Conservation (phyloP, 768 basidiomycete species). For the Lentinula edodes region DNA sequence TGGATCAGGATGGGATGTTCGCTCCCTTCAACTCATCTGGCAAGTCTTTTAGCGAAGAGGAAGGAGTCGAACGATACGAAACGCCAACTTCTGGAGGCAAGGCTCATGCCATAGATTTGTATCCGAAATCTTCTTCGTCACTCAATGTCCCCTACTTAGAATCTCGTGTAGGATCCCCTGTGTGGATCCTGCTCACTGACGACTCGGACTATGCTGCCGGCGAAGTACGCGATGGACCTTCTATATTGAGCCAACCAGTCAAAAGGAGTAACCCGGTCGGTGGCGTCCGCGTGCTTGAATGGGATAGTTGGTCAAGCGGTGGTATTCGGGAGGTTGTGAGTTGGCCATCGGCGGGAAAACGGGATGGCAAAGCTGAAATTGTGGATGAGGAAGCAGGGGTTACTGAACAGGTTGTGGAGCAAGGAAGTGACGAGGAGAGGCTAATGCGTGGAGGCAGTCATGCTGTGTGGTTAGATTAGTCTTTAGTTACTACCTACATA, state of each 20-base stretch:
- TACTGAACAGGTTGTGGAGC: background rate
- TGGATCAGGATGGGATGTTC: constrained; percentile 35
- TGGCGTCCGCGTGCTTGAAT: constrained; percentile 43
- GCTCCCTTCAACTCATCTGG: background rate
- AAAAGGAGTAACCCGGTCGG: constrained; percentile 10
- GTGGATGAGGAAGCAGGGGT: constrained; percentile 7
- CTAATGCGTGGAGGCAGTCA: constrained; percentile 42
- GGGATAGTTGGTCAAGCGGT: constrained; percentile 38
- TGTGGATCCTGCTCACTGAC: constrained; percentile 48
- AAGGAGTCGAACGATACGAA: constrained; percentile 28
- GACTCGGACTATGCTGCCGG: constrained; percentile 30
- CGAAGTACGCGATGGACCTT: constrained; percentile 13
- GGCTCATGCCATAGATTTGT: constrained; percentile 45
- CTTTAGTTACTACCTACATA: no score
- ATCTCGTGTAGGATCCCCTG: constrained; percentile 15
- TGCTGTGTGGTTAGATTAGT: constrained; percentile 37
- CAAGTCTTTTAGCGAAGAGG: background rate
- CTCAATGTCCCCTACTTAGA: constrained; percentile 1
- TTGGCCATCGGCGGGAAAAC: constrained; percentile 26
- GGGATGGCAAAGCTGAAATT: background rate
- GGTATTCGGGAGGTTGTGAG: constrained; percentile 34
- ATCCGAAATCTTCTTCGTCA: constrained; percentile 21
- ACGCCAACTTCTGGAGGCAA: constrained; percentile 46
- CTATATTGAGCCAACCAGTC: background rate
- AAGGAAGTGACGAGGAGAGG: background rate